Evolutionary conservation across 139 green algal species (phyloP).

Genomic region (Tetraselmis striata): DNA sequence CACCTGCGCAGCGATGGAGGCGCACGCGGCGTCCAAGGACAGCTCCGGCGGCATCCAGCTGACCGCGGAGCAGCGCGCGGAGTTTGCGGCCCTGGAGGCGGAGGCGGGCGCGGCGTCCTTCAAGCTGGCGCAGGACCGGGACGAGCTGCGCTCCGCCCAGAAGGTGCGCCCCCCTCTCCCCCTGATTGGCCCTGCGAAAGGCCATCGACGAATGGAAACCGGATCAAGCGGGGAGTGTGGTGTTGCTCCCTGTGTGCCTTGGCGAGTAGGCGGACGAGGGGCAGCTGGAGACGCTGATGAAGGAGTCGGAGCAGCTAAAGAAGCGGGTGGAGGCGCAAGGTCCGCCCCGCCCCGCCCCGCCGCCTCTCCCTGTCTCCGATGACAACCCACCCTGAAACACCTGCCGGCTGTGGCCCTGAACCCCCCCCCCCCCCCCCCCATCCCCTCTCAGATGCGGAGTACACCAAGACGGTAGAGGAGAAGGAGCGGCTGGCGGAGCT

Average conservation of each 20-base stretch:
- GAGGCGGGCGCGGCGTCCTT: constrained; percentile 32
- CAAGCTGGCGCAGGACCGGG: constrained; percentile 33
- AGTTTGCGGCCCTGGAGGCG: constrained; percentile 23
- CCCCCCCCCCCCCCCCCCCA: no score
- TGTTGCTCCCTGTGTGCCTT: neutral
- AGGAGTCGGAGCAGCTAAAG: neutral
- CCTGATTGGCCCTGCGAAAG: no score
- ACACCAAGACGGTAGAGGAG: constrained; percentile 16
- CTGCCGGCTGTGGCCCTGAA: no score
- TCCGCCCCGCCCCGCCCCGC: no score
- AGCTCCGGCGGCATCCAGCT: constrained; percentile 6
- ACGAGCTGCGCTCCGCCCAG: constrained; percentile 10
- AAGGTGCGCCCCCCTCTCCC: neutral
- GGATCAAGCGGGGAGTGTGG: no score
- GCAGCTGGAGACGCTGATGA: neutral
- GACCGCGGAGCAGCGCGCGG: neutral
- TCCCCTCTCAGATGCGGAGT: neutral
- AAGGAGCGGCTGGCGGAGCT: constrained; percentile 22
- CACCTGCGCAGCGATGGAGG: neutral
- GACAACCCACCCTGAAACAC: no score
- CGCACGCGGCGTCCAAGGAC: neutral
- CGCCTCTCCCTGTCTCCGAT: no score
- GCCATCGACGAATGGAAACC: no score
- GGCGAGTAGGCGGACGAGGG: neutral
- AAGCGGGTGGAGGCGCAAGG: neutral